Conservation (phyloP, 2,329 filamentous ascomycete species). For the Xylaria hypoxylon region DNA sequence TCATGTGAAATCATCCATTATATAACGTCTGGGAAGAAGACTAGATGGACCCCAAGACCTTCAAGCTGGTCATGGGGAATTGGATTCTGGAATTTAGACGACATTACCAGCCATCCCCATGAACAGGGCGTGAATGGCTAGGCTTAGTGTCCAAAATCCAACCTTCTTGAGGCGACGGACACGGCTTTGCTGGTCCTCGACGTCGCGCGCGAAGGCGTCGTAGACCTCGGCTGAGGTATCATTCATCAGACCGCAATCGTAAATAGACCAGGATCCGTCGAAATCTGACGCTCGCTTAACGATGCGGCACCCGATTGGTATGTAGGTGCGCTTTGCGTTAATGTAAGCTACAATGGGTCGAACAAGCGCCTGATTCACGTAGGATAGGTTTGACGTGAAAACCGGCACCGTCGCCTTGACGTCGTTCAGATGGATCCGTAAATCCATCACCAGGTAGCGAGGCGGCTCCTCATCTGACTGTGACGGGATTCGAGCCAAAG, state of each 20-base stretch:
- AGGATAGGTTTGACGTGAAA: conserved; percentile 91
- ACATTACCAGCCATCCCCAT: conserved; percentile 92
- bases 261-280: conserved; percentile 94
- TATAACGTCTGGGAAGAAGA: conserved; percentile 2
- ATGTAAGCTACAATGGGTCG: conserved; percentile 98
- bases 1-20: conserved; percentile 25
- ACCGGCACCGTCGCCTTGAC: conserved; percentile 92
- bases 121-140: conserved; percentile 93
- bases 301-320: conserved; percentile 93
- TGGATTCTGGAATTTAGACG: conserved; percentile 54
- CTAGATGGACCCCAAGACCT: neutral
- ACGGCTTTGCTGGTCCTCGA: conserved; percentile 87
- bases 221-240: conserved; percentile 95
- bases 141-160: conserved; percentile 92
- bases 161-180: conserved; percentile 93
- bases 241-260: conserved; percentile 92
- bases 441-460: conserved; percentile 90
- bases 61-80: neutral
- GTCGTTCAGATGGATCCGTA: conserved; percentile 94
- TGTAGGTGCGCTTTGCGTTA: conserved; percentile 93
- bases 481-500: conserved; percentile 9
- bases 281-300: conserved; percentile 92
- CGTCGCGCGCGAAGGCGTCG: conserved; percentile 90
- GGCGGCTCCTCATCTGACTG: conserved; percentile 66
- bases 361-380: conserved; percentile 95